Evolutionary conservation across 306 rosid species (phyloP), one percentile per base, ranked within the genome.

Genomic region (Ammopiptanthus mongolicus): DNA sequence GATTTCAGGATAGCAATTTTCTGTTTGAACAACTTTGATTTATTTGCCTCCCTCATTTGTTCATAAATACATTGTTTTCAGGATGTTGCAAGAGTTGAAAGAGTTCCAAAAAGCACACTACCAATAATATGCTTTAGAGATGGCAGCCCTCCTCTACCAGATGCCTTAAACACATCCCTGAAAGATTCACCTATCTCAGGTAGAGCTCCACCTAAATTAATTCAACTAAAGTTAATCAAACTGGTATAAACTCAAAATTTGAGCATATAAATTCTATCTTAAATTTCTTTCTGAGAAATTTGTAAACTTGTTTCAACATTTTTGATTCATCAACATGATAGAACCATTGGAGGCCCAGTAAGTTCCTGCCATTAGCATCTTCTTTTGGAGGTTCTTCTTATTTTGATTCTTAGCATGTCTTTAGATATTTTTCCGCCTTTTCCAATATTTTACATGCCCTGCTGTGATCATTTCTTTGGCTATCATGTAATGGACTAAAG

Each of bases 61-160:
- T 81, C 23, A 63, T 74, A 7, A 36, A 63, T 69, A 15, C 18
- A 7, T 50, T 85, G 59, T 69, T 86, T 80, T 76, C 88, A 96
- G 99, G 97, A 87, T 73, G 58, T 71, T 67, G 42, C 76, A 29
- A 84, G 80, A 59, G 56, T 84, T 72, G 86, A 84, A 69, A 85
- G 76, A 78, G 57, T 89, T 79, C 88, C 89, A 12, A 53, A 85
- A 81, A 86, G 85, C 55, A 28, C 67, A 28, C 66, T 88, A 80
- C 98, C 96, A 6, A 46, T 92, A 65, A 79, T 90, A 84, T 96
- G 99, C 86, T 86, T 96, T 80, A 89, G 97, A 83, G 87, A 86
- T 80, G 98, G 99, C 47, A 85, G 99, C 71, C 99, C 86, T 58
- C 99, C 99, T 34, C 83, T 92, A 59, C 93, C 99, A 0, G 97